Base-by-base conservation (phyloP, 2,329 filamentous ascomycete genomes). In the Colletotrichum sp. region DNA sequence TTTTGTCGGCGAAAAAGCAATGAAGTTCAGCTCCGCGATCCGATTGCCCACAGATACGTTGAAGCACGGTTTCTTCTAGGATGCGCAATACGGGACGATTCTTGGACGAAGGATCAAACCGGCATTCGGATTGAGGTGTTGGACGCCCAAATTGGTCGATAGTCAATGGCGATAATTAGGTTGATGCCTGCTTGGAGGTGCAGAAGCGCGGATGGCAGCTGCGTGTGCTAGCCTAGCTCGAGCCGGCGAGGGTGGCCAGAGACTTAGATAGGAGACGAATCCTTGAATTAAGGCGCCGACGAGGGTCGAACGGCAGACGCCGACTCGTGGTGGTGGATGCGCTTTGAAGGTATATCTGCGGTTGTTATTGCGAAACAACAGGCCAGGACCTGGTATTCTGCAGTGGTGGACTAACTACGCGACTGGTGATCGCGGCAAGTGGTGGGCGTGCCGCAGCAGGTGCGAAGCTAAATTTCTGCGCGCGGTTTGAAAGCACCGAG, bases 271-370 rank as follows among this genome's bases (percentile, higher is more conserved):
- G 30, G 60, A 34, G 65, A 49, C 44, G 28, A 52, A 64, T 34
- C 71, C 71, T 39, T 64, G 60, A 49, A 55, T 13, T 10, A 66
- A 39, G 49, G 34, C n/a, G 15, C 21, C 9, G 57, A 36, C 24
- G 52, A n/a, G 3, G 21, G 55, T 28, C 8, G 21, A 24, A 32
- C 55, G n/a, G n/a, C 10, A 68, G 26, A 24, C 24, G 24, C 28
- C 12, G 60, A 71, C 34, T 66, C 36, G 71, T 55, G 49, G 36
- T 32, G 55, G 71, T 26, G 64, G 26, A 21, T 74, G 74, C 71
- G 74, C 71, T 69, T 70, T 75, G 74, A 71, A 39, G 75, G 28
- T 76, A 76, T 76, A 76, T 32, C 28, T 36, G 57, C 32, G 49
- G 32, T 30, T 39, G 44, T 16, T 76, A 76, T 71, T 76, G 71